Conservation (phyloP, 306 rosid genomes). For the Rosa chinensis region DNA sequence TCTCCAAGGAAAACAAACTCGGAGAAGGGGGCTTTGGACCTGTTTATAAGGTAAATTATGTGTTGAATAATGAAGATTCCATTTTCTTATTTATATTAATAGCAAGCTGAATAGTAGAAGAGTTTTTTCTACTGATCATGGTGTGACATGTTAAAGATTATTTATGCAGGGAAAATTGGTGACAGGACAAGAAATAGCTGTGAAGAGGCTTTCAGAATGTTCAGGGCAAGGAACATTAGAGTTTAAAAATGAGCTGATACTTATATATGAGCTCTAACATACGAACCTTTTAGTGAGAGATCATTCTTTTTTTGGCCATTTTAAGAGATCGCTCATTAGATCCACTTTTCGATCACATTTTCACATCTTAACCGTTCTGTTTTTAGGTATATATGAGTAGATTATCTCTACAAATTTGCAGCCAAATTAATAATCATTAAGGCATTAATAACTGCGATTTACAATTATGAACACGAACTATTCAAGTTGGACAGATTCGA, state of each 20-base stretch:
- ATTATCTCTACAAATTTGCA: too few relatives aligned
- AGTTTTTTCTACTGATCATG: not conserved
- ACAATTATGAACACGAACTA: too few relatives aligned
- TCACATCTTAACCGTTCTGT: too few relatives aligned
- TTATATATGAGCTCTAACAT: conserved; percentile 3
- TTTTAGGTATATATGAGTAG: too few relatives aligned
- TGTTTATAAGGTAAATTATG: conserved; percentile 11
- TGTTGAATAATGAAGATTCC: not conserved
- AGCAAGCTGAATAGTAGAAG: not conserved
- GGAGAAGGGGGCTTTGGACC: conserved; percentile 9
- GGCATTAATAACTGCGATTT: too few relatives aligned
- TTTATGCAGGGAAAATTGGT: conserved; percentile 10
- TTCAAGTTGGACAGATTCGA: too few relatives aligned
- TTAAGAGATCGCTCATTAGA: too few relatives aligned
- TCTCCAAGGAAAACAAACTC: conserved; percentile 1
- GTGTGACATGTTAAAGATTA: not conserved
- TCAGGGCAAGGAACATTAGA: conserved; percentile 17
- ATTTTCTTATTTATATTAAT: too few relatives aligned
- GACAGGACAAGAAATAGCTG: conserved; percentile 10
- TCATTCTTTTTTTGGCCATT: too few relatives aligned
- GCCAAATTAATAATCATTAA: too few relatives aligned
- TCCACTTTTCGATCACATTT: too few relatives aligned
- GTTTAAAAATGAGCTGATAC: conserved; percentile 3
- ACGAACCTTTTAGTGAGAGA: not conserved
- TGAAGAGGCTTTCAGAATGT: conserved; percentile 22